phyloP scores from a whole-genome alignment of 257 asterid genomes.

The Ehretia macrophylla region DNA sequence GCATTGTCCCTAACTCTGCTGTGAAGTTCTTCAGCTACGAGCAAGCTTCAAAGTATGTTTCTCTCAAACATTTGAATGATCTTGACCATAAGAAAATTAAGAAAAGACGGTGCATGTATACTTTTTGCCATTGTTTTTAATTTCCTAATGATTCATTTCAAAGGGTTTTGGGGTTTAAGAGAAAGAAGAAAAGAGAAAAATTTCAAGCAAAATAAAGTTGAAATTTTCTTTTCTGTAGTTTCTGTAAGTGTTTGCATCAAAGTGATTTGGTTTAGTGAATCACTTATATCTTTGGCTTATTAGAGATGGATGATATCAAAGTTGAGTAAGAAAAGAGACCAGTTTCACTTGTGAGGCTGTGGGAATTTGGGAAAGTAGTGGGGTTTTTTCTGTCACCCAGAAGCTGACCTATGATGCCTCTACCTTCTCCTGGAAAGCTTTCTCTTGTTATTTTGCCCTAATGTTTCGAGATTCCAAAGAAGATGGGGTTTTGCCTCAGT shows the following conservation, averaged over 20 bases:
- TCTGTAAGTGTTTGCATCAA: neutral
- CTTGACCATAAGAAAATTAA: neutral
- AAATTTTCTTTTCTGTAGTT: too few species aligned
- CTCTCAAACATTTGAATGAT: neutral
- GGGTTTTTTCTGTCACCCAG: neutral
- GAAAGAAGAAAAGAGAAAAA: too few species aligned
- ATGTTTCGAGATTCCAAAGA: neutral
- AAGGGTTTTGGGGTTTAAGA: too few species aligned
- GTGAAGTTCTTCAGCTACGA: conserved; percentile 99
- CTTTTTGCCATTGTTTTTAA: too few species aligned
- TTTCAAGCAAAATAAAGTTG: too few species aligned
- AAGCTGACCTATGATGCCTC: neutral
- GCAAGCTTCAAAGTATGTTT: conserved; percentile 92
- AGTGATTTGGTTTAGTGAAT: neutral
- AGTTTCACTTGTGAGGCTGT: neutral
- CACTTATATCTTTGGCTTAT: neutral
- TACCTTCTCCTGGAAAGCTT: neutral
- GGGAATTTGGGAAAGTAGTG: too few species aligned
- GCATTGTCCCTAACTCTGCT: conserved; percentile 93
- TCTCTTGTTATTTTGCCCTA: neutral
- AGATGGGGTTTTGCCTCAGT: neutral
- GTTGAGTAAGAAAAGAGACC: neutral
- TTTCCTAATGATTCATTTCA: too few species aligned
- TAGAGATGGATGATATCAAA: neutral
- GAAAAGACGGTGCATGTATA: neutral